phyloP scores from a whole-genome alignment of 805 yeast species.

The Pichia phayaonensis region DNA sequence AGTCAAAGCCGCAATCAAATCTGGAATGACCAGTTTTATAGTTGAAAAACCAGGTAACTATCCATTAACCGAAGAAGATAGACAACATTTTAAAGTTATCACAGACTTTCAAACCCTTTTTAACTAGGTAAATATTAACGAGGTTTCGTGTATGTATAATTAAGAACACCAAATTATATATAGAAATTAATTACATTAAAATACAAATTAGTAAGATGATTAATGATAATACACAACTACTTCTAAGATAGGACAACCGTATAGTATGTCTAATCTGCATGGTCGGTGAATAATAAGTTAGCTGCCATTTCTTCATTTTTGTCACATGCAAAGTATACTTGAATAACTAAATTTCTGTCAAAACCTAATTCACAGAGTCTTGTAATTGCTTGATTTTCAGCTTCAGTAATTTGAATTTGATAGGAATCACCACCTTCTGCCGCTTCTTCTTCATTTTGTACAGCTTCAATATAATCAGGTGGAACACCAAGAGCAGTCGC shows the following conservation, averaged over 20 bases:
- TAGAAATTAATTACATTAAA: neutral
- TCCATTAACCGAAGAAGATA: constrained; percentile 34
- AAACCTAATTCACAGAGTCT: constrained; percentile 91
- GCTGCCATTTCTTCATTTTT: constrained; percentile 97
- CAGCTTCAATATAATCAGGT: constrained; percentile 31
- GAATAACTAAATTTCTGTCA: constrained; percentile 78
- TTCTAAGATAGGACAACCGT: neutral
- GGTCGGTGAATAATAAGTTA: constrained; percentile 70
- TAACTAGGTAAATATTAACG: neutral
- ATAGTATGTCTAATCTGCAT: constrained; percentile 24
- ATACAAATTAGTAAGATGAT: neutral
- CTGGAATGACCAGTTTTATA: constrained; percentile 52
- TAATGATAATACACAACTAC: neutral
- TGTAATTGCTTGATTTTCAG: constrained; percentile 82
- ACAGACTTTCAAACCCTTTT: constrained; percentile 24
- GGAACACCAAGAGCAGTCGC: constrained; percentile 35
- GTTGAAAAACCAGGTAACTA: constrained; percentile 75
- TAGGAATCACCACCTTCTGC: constrained; percentile 31
- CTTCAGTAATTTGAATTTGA: constrained; percentile 56
- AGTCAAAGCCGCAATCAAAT: constrained; percentile 62
- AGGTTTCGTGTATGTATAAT: neutral
- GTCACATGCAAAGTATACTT: constrained; percentile 96
- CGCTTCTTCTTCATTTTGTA: constrained; percentile 30
- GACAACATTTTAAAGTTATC: constrained; percentile 20
- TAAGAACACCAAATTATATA: neutral